Base-by-base conservation (phyloP, 768 basidiomycete species). In the Suillus luteus region DNA sequence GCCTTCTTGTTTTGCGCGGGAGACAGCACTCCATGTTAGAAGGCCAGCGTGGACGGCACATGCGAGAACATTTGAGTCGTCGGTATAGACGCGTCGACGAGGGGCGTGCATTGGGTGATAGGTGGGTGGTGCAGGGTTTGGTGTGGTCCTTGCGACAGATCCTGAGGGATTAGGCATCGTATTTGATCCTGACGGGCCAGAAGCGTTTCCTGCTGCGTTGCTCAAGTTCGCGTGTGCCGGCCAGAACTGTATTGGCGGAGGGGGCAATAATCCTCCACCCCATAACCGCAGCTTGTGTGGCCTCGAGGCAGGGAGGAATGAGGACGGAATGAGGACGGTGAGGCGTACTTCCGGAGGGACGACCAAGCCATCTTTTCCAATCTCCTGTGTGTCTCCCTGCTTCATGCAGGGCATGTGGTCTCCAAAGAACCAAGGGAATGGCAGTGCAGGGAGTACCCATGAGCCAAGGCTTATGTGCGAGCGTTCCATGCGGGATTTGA, bases 21-120 rank as follows among this genome's bases (percentile, higher is more conserved):
- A 60, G 44, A 81, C 72, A n/a, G 70, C 74, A 60, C 75, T 79
- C 82, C 82, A 83, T 17, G 76, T 75, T 40, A 82, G 70, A 55
- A 78, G 71, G 8, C 90, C 90, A 0, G 88, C 80, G 67, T 92
- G 90, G 54, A 92, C 74, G 2, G 87, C 89, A 62, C 87, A 88
- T 46, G 88, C 70, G 69, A 90, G 85, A 59, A 91, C 70, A 68
- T 91, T 88, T 10, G 89, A 90, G 74, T 92, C 90, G 74, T 92
- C 90, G 0, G 90, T 92, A 75, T 92, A 92, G 41, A 91, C 81
- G 55, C 87, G 77, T n/a, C 85, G 78, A 40, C 76, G 76, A 35
- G 80, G 75, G 9, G 71, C 69, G 58, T 69, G 70, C 55, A 69
- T 71, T 1, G 67, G 68, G 24, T 62, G 63, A 51, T 61, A 65